Evolutionary conservation across 176 grass and related monocot genomes (phyloP).

Genomic region (Microstegium vimineum): DNA sequence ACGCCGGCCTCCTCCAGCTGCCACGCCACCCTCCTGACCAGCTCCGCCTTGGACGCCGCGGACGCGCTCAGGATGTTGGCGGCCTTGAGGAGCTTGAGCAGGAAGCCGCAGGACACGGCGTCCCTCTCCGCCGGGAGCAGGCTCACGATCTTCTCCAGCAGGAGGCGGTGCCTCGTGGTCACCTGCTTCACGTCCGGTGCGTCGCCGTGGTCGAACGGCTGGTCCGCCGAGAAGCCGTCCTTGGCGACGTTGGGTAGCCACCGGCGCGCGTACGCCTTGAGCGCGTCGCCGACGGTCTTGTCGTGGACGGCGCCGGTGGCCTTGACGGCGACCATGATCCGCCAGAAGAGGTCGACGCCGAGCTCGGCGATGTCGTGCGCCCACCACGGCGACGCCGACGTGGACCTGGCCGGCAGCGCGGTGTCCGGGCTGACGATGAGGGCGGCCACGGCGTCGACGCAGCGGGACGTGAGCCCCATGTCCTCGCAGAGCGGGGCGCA

Average conservation of each 20-base stretch:
- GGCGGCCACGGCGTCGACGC: slow-evolving; percentile 61
- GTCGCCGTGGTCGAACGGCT: slow-evolving; percentile 11
- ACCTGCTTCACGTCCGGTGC: slow-evolving; percentile 32
- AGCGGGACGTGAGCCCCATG: slow-evolving; percentile 66
- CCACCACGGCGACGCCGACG: slow-evolving; percentile 63
- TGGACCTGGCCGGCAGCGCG: neutral
- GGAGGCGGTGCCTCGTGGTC: slow-evolving; percentile 47
- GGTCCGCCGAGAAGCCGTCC: slow-evolving; percentile 20
- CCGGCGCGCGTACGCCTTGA: slow-evolving; percentile 55
- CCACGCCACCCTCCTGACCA: slow-evolving; percentile 53
- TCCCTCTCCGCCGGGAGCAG: slow-evolving; percentile 62
- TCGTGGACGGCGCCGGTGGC: slow-evolving; percentile 61
- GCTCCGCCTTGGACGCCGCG: slow-evolving; percentile 52
- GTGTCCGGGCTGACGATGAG: slow-evolving; percentile 49
- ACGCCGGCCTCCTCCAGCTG: slow-evolving; percentile 75
- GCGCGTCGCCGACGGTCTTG: slow-evolving; percentile 65
- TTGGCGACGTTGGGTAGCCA: slow-evolving; percentile 64
- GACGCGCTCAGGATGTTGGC: slow-evolving; percentile 67
- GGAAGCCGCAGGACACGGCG: slow-evolving; percentile 71
- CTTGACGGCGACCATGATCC: slow-evolving; percentile 89
- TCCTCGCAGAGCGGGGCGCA: slow-evolving; percentile 55
- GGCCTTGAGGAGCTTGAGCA: slow-evolving; percentile 83
- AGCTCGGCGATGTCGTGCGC: slow-evolving; percentile 72
- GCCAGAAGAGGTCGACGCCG: slow-evolving; percentile 82
- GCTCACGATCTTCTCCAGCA: slow-evolving; percentile 85